phyloP scores from a whole-genome alignment of 352 stramenopile genomes.

The Globisporangium takayamanum region DNA sequence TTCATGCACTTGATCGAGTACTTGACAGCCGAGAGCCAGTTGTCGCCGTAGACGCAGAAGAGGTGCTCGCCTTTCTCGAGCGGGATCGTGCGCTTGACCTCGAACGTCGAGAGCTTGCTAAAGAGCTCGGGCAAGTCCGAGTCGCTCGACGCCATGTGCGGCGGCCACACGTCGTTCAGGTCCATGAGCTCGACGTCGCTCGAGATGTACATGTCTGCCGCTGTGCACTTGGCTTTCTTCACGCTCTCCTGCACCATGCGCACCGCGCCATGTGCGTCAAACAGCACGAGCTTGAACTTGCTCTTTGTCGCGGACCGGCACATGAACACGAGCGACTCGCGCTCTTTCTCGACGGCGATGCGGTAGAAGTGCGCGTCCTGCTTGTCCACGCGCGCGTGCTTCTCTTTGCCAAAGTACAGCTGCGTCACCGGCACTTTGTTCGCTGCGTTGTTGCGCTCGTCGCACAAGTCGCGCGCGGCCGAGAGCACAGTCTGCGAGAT shows the following conservation, averaged over 20 bases:
- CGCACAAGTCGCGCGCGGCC: conserved; percentile 69
- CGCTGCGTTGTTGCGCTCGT: conserved; percentile 65
- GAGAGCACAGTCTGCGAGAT: conserved; percentile 81
- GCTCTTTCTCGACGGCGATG: conserved; percentile 61
- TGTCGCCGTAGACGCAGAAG: conserved; percentile 86
- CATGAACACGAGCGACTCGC: conserved; percentile 76
- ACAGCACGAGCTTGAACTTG: conserved; percentile 88
- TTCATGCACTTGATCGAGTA: conserved; percentile 86
- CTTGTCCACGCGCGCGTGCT: conserved; percentile 76
- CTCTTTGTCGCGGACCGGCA: conserved; percentile 75
- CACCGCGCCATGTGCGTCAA: conserved; percentile 70
- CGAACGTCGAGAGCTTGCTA: conserved; percentile 76
- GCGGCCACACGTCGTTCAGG: conserved; percentile 73
- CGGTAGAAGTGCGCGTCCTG: conserved; percentile 87
- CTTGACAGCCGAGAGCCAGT: conserved; percentile 83
- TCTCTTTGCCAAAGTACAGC: conserved; percentile 67
- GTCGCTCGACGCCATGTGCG: conserved; percentile 41
- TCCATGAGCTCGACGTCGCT: conserved; percentile 86
- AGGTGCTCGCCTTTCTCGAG: conserved; percentile 79
- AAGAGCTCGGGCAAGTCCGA: conserved; percentile 80
- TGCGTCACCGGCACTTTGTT: conserved; percentile 46
- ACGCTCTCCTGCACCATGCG: conserved; percentile 80
- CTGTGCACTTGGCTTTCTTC: conserved; percentile 76
- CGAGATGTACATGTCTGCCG: conserved; percentile 83
- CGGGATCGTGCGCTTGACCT: conserved; percentile 71